These are phyloP conservation scores for Diddensiella caesifluorescens DNA, from an alignment of 805 yeast species.

Conservation along the genomic window DNA sequence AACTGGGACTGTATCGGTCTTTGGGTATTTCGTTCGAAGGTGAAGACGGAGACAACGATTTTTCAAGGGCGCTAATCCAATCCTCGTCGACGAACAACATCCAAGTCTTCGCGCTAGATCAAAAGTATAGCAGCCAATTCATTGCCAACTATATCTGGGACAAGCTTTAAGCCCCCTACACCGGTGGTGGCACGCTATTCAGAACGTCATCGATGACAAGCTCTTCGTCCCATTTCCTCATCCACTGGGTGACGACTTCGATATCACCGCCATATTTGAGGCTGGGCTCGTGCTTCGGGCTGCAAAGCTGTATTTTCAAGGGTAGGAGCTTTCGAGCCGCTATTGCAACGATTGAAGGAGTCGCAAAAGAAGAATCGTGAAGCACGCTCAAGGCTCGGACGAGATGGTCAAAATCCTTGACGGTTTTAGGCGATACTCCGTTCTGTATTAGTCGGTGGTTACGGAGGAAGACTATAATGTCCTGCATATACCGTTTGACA, in stretches of 20 bases:
- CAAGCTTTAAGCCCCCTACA: constrained; percentile 31
- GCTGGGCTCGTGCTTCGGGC: constrained; percentile 46
- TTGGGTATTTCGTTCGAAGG: constrained; percentile 23
- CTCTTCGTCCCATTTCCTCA: constrained; percentile 43
- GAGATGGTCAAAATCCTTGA: constrained; percentile 39
- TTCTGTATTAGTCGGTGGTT: constrained; percentile 47
- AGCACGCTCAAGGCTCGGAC: constrained; percentile 40
- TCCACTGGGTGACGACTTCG: constrained; percentile 37
- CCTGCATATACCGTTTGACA: constrained; percentile 49
- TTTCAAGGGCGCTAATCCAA: constrained; percentile 22
- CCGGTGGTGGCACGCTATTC: constrained; percentile 47
- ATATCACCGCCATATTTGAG: constrained; percentile 53
- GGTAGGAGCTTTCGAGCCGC: constrained; percentile 49
- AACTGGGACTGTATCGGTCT: constrained; percentile 22
- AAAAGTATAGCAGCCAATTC: constrained; percentile 59
- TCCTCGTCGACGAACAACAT: constrained; percentile 18
- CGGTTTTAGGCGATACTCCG: constrained; percentile 47
- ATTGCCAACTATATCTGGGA: constrained; percentile 49
- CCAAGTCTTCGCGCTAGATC: constrained; percentile 28
- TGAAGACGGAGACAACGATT: constrained; percentile 3
- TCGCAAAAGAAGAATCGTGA: constrained; percentile 39
- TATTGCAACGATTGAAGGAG: constrained; percentile 48
- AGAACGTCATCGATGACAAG: constrained; percentile 50
- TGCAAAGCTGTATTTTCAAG: constrained; percentile 37
- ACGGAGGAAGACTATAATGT: constrained; percentile 48